These are phyloP conservation scores for Dothideomycetes sp. DNA, from an alignment of 2,329 filamentous ascomycete species.

Conservation along the genomic window DNA sequence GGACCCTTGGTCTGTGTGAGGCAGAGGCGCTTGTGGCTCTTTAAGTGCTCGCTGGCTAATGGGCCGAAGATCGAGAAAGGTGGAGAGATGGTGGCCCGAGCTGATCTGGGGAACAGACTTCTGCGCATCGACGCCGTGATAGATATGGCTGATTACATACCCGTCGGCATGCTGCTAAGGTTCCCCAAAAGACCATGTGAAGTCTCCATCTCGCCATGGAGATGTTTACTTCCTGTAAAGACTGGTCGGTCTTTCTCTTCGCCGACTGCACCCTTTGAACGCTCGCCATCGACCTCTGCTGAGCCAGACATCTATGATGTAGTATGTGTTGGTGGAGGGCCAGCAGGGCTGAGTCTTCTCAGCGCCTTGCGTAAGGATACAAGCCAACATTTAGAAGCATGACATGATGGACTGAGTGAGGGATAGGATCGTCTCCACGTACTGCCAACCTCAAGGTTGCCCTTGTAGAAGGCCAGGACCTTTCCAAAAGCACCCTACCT, in stretches of 20 bases:
- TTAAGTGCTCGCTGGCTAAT: slow-evolving; percentile 1
- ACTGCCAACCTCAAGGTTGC: slow-evolving; percentile 69
- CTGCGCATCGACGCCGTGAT: not conserved
- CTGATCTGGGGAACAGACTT: slow-evolving; percentile 9
- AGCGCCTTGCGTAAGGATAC: slow-evolving; percentile 26
- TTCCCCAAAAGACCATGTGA: slow-evolving; percentile 8
- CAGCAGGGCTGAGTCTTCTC: slow-evolving; percentile 59
- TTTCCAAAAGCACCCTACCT: slow-evolving; percentile 57
- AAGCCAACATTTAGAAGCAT: not conserved
- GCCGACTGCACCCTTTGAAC: not conserved
- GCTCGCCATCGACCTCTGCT: too few species aligned
- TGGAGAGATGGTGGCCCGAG: not conserved
- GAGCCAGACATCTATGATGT: slow-evolving; percentile 76
- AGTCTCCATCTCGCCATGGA: slow-evolving; percentile 4
- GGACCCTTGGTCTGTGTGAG: too few species aligned
- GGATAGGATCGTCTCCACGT: slow-evolving; percentile 16
- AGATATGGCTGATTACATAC: not conserved
- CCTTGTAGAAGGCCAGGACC: slow-evolving; percentile 80
- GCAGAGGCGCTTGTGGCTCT: not conserved
- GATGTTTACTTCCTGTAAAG: slow-evolving; percentile 1
- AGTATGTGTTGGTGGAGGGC: slow-evolving; percentile 81
- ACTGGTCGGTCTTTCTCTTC: slow-evolving; percentile 5
- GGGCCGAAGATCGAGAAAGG: slow-evolving; percentile 1
- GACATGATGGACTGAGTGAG: not conserved
- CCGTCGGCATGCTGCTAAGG: slow-evolving; percentile 7